Evolutionary conservation across 2,329 filamentous ascomycete genomes (phyloP).

Genomic region (Colletotrichum scovillei): DNA sequence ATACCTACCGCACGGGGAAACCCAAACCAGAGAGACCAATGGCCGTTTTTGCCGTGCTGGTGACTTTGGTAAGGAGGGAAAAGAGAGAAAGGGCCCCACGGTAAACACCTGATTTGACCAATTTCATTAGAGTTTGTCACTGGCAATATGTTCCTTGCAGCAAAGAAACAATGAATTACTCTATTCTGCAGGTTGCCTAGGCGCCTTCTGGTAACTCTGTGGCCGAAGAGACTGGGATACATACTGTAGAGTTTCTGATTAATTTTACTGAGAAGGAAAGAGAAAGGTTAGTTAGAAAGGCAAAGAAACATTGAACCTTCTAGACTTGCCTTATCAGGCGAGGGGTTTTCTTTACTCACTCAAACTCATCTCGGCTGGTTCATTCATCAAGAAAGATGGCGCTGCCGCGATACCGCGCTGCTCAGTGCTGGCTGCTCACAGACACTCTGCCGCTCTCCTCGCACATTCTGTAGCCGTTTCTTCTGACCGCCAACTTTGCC

Average conservation of each 20-base stretch:
- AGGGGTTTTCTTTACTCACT: neutral
- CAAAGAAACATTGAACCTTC: neutral
- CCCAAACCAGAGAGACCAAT: no score
- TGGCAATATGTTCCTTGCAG: constrained; percentile 2
- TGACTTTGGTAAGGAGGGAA: neutral
- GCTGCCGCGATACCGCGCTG: neutral
- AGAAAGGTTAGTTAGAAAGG: neutral
- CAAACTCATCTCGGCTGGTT: neutral
- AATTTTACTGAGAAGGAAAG: neutral
- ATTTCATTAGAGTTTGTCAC: constrained; percentile 10
- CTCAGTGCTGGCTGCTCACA: neutral
- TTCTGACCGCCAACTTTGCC: neutral
- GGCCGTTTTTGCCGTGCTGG: no score
- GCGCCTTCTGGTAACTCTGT: neutral
- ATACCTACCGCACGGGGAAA: neutral
- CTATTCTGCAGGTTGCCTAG: neutral
- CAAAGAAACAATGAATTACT: neutral
- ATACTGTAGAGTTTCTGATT: neutral
- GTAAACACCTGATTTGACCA: constrained; percentile 5
- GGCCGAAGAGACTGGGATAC: neutral
- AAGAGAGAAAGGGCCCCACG: neutral
- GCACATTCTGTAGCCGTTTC: neutral
- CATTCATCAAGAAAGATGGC: neutral
- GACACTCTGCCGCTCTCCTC: neutral
- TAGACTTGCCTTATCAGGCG: neutral